Conservation (phyloP, 768 basidiomycete species). For the Auricularia sp. region DNA sequence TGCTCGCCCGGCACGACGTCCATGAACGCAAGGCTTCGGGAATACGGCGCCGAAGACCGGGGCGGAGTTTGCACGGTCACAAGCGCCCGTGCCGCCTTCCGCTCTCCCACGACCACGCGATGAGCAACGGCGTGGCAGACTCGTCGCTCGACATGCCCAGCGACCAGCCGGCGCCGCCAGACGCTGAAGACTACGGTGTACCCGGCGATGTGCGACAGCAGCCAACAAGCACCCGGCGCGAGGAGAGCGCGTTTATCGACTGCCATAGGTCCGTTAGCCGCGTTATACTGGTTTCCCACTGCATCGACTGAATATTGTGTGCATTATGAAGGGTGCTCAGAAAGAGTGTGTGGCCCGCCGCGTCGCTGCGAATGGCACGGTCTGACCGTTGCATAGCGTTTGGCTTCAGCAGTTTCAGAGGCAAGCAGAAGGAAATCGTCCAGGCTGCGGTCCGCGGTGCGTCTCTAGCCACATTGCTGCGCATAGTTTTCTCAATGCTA, state of each 20-base stretch:
- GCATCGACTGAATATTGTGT: neutral
- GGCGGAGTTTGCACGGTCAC: no score
- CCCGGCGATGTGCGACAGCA: no score
- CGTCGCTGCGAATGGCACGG: neutral
- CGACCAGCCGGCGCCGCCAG: no score
- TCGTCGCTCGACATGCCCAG: no score
- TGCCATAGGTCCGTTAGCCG: neutral
- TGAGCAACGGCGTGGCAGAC: no score
- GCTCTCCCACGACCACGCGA: no score
- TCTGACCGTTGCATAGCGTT: constrained; percentile 39
- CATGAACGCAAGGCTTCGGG: neutral
- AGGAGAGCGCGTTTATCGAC: neutral
- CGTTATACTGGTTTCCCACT: no score
- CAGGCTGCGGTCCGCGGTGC: constrained; percentile 57
- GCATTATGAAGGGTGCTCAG: neutral
- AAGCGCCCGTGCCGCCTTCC: no score
- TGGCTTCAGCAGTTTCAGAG: constrained; percentile 57
- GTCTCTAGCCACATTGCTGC: constrained; percentile 4
- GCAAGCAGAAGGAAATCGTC: constrained; percentile 69
- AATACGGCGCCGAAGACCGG: no score
- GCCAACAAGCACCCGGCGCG: neutral
- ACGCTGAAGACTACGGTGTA: no score
- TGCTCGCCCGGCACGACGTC: constrained; percentile 46
- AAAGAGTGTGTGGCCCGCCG: neutral
- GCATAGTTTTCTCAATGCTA: neutral